phyloP scores from a whole-genome alignment of 2,329 filamentous ascomycete species.

The Pseudofabraea citricarpa region DNA sequence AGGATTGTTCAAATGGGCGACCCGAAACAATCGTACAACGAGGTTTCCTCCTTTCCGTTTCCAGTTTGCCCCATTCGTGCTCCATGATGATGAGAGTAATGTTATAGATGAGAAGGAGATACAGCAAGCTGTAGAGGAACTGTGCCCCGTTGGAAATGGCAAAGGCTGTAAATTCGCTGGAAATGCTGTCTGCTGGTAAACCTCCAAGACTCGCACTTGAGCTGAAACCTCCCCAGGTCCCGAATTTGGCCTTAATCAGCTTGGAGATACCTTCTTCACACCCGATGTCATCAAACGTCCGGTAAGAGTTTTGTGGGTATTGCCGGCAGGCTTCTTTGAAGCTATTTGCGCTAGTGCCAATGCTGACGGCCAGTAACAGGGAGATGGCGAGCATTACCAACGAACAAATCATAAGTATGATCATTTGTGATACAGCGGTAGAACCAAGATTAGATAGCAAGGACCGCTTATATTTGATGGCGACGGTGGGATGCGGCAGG shows the following conservation, averaged over 20 bases:
- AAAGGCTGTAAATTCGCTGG: conserved; percentile 13
- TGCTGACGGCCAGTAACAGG: conserved; percentile 7
- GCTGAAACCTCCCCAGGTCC: conserved; percentile 16
- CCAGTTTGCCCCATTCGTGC: conserved; percentile 16
- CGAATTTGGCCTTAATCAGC: conserved; percentile 5
- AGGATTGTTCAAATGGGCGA: conserved; percentile 13
- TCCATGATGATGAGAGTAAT: conserved; percentile 19
- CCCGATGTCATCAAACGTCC: not conserved
- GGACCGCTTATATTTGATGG: conserved; percentile 19
- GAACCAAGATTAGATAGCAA: conserved; percentile 15
- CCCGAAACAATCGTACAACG: conserved; percentile 14
- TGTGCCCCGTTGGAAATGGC: conserved; percentile 17
- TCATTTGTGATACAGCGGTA: conserved; percentile 15
- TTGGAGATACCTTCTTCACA: not conserved
- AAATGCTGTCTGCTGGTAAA: conserved; percentile 9
- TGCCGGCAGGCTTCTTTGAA: not conserved
- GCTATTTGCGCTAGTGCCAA: not conserved
- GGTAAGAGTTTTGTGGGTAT: fast-evolving
- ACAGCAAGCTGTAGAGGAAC: conserved; percentile 15
- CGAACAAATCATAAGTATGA: conserved; percentile 14
- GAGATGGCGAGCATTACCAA: conserved; percentile 10
- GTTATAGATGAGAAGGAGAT: conserved; percentile 16
- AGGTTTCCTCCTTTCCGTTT: conserved; percentile 8
- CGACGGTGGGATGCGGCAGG: conserved; percentile 17
- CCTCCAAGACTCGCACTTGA: conserved; percentile 10